Percentiles rank a stretch among this genome's conserved stretches.
These are phyloP conservation scores for Cantharellus cinnabarinus DNA, from an alignment of 768 basidiomycete species.

Conservation along the genomic window DNA sequence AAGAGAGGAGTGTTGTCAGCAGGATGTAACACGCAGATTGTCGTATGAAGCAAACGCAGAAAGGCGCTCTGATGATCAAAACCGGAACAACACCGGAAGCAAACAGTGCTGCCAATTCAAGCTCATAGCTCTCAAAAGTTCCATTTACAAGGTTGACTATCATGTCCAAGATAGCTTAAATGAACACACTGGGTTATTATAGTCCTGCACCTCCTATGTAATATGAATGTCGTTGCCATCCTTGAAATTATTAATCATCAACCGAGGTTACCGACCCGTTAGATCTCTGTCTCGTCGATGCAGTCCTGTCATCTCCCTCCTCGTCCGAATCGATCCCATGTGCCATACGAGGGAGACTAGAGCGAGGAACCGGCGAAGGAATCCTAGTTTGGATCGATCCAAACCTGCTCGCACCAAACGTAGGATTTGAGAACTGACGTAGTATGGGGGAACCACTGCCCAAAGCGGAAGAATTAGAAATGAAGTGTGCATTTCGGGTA, in stretches of 20 bases:
- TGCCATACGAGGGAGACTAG: not conserved
- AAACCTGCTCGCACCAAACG: not conserved
- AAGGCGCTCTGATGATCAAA: too few species aligned
- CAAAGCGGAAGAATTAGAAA: not conserved
- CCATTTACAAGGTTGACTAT: not conserved
- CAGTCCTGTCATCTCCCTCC: not conserved
- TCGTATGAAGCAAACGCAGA: too few species aligned
- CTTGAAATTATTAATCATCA: not conserved
- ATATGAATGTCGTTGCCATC: not conserved
- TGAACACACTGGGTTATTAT: too few species aligned
- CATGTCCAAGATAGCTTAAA: too few species aligned
- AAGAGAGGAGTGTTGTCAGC: not conserved
- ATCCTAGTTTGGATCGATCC: not conserved
- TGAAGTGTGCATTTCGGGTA: not conserved
- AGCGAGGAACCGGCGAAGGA: too few species aligned
- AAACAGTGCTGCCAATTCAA: not conserved
- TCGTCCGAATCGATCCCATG: not conserved
- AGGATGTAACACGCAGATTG: too few species aligned
- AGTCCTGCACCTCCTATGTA: too few species aligned
- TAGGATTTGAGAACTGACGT: not conserved
- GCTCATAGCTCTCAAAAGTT: not conserved
- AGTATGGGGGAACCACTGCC: not conserved
- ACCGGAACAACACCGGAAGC: not conserved
- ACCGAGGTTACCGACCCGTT: constrained; percentile 2
- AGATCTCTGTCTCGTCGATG: not conserved